Percentiles rank a stretch among this genome's conserved stretches.
Evolutionary conservation across 345 rosid genomes (phyloP).

Genomic region (Lepidium sativum): DNA sequence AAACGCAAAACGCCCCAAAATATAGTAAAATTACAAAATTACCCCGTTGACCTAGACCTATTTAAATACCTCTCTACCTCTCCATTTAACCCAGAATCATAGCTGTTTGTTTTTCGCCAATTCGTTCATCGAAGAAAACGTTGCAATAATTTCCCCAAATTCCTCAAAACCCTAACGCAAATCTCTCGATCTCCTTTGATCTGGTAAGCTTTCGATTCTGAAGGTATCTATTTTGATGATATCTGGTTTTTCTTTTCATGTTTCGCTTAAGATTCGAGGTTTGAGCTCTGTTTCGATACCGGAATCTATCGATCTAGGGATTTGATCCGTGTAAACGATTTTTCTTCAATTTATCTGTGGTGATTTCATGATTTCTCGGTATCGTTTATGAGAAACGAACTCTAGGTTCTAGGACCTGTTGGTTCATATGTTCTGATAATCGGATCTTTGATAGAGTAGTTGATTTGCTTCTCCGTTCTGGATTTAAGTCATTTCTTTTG

Average conservation of each 20-base stretch:
- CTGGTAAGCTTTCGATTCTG: not conserved
- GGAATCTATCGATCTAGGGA: conserved; percentile 2
- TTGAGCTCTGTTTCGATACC: not conserved
- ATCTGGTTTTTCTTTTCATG: not conserved
- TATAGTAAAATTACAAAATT: not conserved
- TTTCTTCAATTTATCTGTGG: not conserved
- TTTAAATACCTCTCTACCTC: not conserved
- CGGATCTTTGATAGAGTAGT: not conserved
- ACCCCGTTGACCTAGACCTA: conserved; percentile 13
- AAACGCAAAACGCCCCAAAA: too few species aligned
- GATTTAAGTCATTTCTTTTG: not conserved
- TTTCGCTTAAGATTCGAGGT: not conserved
- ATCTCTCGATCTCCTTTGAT: not conserved
- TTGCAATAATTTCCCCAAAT: not conserved
- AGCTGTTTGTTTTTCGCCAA: not conserved
- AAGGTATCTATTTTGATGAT: not conserved
- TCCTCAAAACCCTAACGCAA: conserved; percentile 9
- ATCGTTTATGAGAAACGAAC: not conserved
- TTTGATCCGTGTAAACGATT: not conserved
- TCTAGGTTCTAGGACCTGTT: not conserved
- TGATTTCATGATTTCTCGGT: not conserved
- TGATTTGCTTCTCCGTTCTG: not conserved
- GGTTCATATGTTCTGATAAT: not conserved
- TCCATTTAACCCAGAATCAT: not conserved
- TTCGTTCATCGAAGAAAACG: not conserved